These are phyloP conservation scores for Coffea eugenioides DNA, from an alignment of 257 asterid genomes.

Conservation along the genomic window DNA sequence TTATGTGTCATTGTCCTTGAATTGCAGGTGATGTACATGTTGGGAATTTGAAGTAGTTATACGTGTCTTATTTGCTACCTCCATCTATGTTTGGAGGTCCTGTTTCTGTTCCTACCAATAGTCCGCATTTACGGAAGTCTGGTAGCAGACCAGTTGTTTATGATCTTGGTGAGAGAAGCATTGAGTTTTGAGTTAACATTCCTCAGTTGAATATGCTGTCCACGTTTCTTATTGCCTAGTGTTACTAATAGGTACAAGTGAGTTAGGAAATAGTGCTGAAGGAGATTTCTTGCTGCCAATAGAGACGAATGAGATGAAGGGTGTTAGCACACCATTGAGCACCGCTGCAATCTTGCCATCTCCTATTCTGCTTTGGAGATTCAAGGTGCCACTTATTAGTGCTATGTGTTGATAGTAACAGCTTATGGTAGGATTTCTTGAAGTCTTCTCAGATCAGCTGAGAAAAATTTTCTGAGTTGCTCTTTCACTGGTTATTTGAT, in stretches of 20 bases:
- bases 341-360: slow-evolving; percentile 73
- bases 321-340: slow-evolving; percentile 57
- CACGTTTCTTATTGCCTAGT: slow-evolving; percentile 14
- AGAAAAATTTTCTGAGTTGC: not conserved
- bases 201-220: not conserved
- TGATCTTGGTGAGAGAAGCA: slow-evolving; percentile 61
- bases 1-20: slow-evolving; percentile 10
- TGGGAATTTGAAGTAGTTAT: slow-evolving; percentile 23
- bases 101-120: slow-evolving; percentile 54
- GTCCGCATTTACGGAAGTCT: slow-evolving; percentile 91
- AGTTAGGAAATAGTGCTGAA: slow-evolving; percentile 55
- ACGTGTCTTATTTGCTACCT: slow-evolving; percentile 33
- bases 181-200: slow-evolving; percentile 12
- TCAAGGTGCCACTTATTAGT: slow-evolving; percentile 53
- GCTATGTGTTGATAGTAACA: not conserved
- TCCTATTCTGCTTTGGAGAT: slow-evolving; percentile 87
- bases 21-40: slow-evolving; percentile 31
- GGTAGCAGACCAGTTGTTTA: slow-evolving; percentile 87
- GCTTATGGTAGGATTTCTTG: not conserved
- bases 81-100: slow-evolving; percentile 94
- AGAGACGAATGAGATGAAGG: slow-evolving; percentile 79
- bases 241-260: slow-evolving; percentile 40
- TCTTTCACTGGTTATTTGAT: not conserved
- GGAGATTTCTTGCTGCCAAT: slow-evolving; percentile 45
- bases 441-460: not conserved